Conservation (phyloP, 2,329 filamentous ascomycete species). For the Aureobasidium sp. region DNA sequence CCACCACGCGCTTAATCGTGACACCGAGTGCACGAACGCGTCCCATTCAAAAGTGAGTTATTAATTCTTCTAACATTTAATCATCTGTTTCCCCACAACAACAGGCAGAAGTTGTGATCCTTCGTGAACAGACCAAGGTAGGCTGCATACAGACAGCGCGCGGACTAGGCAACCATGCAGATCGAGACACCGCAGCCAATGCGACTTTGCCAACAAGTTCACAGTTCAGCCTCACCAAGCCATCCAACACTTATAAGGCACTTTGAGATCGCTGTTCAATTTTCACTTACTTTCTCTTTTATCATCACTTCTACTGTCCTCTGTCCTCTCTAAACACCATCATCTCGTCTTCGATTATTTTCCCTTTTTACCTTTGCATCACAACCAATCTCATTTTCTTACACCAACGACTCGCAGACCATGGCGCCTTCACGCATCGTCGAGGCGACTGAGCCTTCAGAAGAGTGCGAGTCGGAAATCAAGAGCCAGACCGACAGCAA, state of each 20-base stretch:
- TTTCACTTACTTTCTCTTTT: background rate
- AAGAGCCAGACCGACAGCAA: background rate
- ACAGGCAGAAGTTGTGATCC: background rate
- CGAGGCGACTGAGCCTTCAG: background rate
- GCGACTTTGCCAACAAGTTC: background rate
- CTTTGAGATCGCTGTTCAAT: background rate
- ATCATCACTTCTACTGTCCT: background rate
- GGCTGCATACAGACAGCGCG: background rate
- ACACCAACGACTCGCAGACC: background rate
- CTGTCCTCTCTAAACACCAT: background rate
- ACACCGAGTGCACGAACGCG: background rate
- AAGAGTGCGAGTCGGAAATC: background rate
- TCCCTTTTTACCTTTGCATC: background rate
- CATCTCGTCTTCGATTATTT: no score
- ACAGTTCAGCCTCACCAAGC: background rate
- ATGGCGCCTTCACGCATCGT: background rate
- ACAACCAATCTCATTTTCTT: background rate
- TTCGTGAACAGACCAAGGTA: background rate
- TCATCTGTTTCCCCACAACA: background rate
- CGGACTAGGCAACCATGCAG: background rate
- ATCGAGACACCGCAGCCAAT: conserved; percentile 6
- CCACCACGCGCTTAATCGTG: background rate
- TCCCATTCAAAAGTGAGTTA: background rate
- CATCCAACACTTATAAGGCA: background rate
- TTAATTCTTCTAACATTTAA: background rate